Evolutionary conservation across 1,284 basidiomycete species (phyloP).

Genomic region (Trametes sp.): DNA sequence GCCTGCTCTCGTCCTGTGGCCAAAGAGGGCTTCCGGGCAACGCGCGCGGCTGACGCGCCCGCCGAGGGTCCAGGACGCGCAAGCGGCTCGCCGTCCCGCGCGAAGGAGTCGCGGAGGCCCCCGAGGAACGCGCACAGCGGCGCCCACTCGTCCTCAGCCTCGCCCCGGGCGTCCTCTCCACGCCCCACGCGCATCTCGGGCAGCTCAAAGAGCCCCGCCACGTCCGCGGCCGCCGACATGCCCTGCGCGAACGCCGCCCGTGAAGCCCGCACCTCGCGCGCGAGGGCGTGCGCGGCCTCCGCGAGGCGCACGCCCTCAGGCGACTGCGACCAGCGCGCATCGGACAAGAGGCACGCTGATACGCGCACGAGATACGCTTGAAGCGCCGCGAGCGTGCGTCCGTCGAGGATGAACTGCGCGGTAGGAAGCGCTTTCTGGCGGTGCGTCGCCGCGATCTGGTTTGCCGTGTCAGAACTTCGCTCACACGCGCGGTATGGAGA

Average conservation of each 20-base stretch:
- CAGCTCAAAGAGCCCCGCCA: not conserved
- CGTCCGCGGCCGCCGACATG: not conserved
- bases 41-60: too few species aligned
- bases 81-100: not conserved
- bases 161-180: too few species aligned
- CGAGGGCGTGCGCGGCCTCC: not conserved
- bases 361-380: slow-evolving; percentile 15
- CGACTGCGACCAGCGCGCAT: slow-evolving; percentile 5
- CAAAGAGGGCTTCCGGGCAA: too few species aligned
- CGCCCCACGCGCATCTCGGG: not conserved
- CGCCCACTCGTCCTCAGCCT: slow-evolving; percentile 1
- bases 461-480: too few species aligned
- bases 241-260: not conserved
- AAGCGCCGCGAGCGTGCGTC: slow-evolving; percentile 7
- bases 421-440: slow-evolving; percentile 12
- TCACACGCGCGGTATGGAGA: too few species aligned
- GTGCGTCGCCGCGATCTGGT: slow-evolving; percentile 16
- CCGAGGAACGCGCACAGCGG: not conserved
- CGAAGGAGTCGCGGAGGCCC: not conserved
- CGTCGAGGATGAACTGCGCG: slow-evolving; percentile 4
- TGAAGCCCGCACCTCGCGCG: not conserved
- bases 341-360: not conserved
- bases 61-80: too few species aligned
- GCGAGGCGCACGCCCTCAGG: not conserved
- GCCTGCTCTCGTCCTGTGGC: too few species aligned